These are phyloP conservation scores for Juglanconis oblonga DNA, from an alignment of 2,329 filamentous ascomycete genomes.

Conservation along the genomic window DNA sequence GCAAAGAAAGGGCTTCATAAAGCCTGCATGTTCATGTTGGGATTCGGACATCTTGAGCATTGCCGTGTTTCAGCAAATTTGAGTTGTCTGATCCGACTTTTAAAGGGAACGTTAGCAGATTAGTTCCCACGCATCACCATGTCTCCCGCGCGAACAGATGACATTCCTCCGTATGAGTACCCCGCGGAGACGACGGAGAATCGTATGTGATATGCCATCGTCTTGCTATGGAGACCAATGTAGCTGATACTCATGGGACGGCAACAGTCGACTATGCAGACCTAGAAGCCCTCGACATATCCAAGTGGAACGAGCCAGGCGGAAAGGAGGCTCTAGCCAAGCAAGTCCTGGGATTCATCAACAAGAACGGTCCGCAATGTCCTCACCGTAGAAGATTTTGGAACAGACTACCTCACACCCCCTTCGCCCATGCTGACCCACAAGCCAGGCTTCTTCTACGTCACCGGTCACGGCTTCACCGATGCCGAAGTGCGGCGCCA, in stretches of 20 bases:
- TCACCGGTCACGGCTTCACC: slow-evolving; percentile 21
- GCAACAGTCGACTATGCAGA: slow-evolving; percentile 23
- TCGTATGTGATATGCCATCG: slow-evolving; percentile 9
- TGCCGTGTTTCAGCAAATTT: background rate
- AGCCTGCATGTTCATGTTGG: too few species aligned
- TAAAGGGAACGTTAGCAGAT: background rate
- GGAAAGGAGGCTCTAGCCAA: slow-evolving; percentile 22
- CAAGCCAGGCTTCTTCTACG: slow-evolving; percentile 23
- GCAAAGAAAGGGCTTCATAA: too few species aligned
- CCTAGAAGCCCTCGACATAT: slow-evolving; percentile 25
- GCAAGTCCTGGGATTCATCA: slow-evolving; percentile 25
- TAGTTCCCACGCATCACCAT: background rate
- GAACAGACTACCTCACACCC: too few species aligned
- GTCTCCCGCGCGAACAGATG: slow-evolving; percentile 6
- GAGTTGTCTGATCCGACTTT: background rate
- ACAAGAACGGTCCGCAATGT: slow-evolving; percentile 21
- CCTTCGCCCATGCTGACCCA: background rate
- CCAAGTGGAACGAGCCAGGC: slow-evolving; percentile 20
- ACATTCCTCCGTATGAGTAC: slow-evolving; percentile 19
- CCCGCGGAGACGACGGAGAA: slow-evolving; percentile 21
- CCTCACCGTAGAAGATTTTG: too few species aligned
- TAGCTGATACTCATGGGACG: background rate
- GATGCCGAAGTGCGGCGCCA: slow-evolving; percentile 11
- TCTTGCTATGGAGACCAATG: too few species aligned
- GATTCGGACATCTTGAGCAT: too few species aligned